These are phyloP conservation scores for Luffa aegyptiaca DNA, from an alignment of 306 rosid species.

Conservation along the genomic window DNA sequence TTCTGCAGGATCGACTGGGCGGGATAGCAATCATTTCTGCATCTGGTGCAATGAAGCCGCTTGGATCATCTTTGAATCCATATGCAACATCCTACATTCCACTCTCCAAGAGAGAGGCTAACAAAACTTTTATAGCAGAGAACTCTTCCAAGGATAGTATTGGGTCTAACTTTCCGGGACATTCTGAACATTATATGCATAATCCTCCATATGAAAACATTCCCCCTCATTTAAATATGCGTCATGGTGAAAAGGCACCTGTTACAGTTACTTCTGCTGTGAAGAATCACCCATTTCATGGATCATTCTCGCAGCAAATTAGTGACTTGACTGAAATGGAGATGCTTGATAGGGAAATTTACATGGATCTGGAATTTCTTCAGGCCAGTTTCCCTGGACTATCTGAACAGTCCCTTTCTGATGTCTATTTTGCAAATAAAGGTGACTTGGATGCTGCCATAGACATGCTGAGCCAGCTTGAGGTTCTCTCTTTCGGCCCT, in stretches of 20 bases:
- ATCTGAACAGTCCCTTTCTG: constrained; percentile 54
- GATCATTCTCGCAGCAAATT: constrained; percentile 26
- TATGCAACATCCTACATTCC: constrained; percentile 73
- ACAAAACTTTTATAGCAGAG: constrained; percentile 17
- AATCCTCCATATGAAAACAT: constrained; percentile 20
- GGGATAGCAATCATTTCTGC: neutral
- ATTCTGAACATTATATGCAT: constrained; percentile 17
- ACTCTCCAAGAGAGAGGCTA: constrained; percentile 37
- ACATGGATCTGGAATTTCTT: constrained; percentile 64
- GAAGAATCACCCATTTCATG: constrained; percentile 29
- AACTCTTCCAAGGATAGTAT: constrained; percentile 16
- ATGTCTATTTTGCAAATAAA: constrained; percentile 45
- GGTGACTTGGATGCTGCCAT: constrained; percentile 59
- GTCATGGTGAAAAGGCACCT: constrained; percentile 12
- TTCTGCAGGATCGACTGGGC: neutral
- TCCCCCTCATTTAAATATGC: constrained; percentile 7
- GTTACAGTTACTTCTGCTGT: constrained; percentile 11
- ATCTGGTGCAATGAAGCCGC: constrained; percentile 44
- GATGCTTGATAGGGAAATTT: constrained; percentile 35
- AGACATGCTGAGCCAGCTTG: constrained; percentile 79
- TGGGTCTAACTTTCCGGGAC: constrained; percentile 29
- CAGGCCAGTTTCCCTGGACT: constrained; percentile 50
- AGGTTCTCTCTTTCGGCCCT: constrained; percentile 32
- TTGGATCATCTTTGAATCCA: constrained; percentile 60
- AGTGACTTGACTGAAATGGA: constrained; percentile 25